These are phyloP conservation scores for Oehlia diaphana DNA, from an alignment of 192 early-diverging fungal species.

Conservation along the genomic window DNA sequence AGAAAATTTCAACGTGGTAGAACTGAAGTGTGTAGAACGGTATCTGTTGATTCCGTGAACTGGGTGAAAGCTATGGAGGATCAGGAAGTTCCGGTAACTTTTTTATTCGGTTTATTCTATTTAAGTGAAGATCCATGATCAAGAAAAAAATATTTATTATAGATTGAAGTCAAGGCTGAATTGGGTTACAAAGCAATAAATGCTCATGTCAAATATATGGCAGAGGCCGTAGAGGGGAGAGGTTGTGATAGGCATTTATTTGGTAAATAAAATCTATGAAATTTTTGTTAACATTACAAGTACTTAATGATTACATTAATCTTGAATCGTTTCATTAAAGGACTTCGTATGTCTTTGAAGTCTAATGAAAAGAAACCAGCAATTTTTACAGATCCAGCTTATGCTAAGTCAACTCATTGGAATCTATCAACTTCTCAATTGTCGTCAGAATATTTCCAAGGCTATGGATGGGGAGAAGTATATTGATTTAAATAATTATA, in stretches of 20 bases:
- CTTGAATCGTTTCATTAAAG: conserved; percentile 29
- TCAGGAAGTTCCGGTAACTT: conserved; percentile 33
- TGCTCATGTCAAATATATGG: conserved; percentile 80
- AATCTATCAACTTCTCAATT: conserved; percentile 91
- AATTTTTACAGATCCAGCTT: conserved; percentile 87
- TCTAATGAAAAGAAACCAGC: conserved; percentile 76
- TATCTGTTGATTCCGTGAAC: conserved; percentile 68
- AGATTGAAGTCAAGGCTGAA: conserved; percentile 57
- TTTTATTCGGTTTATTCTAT: not conserved
- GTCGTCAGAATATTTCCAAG: conserved; percentile 87
- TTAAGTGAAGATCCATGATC: not conserved
- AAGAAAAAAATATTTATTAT: not conserved
- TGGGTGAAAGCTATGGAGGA: conserved; percentile 91
- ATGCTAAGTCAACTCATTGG: conserved; percentile 83
- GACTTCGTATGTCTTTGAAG: conserved; percentile 77
- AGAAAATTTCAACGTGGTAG: conserved; percentile 91
- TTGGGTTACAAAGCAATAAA: conserved; percentile 76
- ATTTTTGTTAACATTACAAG: not conserved
- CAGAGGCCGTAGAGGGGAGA: conserved; percentile 71
- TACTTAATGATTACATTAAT: not conserved
- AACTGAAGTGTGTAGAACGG: conserved; percentile 90
- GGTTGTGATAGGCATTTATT: conserved; percentile 95
- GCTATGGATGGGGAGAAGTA: conserved; percentile 89
- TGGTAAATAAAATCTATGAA: conserved; percentile 29
- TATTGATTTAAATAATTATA: too few species aligned